phyloP scores from a whole-genome alignment of 31 red algal genomes.

The Endocladia muricata region DNA sequence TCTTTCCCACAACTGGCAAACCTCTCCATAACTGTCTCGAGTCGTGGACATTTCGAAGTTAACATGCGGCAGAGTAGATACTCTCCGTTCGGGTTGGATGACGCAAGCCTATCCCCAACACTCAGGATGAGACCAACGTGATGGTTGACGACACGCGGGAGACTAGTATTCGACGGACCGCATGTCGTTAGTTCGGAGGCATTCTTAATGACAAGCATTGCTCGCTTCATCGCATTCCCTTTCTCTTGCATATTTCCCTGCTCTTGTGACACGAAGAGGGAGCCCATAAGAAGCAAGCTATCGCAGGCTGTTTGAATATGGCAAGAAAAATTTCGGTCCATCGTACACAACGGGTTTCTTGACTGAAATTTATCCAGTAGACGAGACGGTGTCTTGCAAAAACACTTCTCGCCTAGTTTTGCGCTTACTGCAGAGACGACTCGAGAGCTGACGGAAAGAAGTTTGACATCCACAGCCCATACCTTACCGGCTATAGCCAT shows the following conservation, averaged over 20 bases:
- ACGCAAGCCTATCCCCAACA: conserved; percentile 4
- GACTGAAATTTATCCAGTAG: neutral
- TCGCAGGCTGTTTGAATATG: conserved; percentile 17
- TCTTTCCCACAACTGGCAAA: neutral
- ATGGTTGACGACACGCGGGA: neutral
- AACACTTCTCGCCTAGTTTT: neutral
- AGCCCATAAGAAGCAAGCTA: conserved; percentile 9
- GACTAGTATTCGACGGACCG: neutral
- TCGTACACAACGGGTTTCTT: neutral
- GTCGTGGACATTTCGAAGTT: conserved; percentile 4
- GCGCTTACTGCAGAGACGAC: neutral
- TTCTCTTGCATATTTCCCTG: no score
- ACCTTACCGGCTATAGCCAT: neutral
- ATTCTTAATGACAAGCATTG: conserved; percentile 6
- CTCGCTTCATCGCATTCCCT: conserved; percentile 22
- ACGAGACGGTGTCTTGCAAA: conserved; percentile 4
- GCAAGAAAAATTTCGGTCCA: neutral
- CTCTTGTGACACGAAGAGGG: neutral
- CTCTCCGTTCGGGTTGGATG: conserved; percentile 1
- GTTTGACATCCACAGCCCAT: neutral
- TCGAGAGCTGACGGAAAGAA: neutral
- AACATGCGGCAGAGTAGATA: neutral
- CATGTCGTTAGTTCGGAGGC: conserved; percentile 1
- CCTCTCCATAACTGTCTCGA: conserved; percentile 1
- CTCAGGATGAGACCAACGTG: conserved; percentile 1